Base-by-base conservation (phyloP, 768 basidiomycete genomes). In the Cystofilobasidium macerans region DNA sequence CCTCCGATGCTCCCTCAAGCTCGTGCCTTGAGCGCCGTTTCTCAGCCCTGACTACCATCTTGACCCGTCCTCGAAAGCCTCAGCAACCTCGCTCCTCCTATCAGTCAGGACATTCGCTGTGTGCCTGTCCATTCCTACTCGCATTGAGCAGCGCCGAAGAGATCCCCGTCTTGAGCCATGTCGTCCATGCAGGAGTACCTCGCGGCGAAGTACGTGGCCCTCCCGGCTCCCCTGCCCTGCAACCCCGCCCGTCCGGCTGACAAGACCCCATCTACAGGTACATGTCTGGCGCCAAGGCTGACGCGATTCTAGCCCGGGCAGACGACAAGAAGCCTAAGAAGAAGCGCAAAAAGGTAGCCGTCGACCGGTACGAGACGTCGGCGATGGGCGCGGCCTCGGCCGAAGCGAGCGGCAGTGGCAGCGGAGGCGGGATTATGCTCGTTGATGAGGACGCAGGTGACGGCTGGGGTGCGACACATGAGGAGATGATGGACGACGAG, bases 201-300 rank as follows among this genome's bases (percentile, higher is more conserved):
- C 6, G 67, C 67, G 22, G 61, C 67, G n/a, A 68, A 68, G 67
- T 68, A 30, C 20, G 61, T 35, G 26, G 22, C 11, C 22, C 28
- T 51, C 65, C 9, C 38, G 16, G 38, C 40, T 40, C 33, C 45
- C 22, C 6, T 3, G 28, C 32, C n/a, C 20, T 32, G n/a, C 14
- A 2, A 9, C 54, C 38, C 26, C 35, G n/a, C 5, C 24, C 18
- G 3, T 11, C 18, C 40, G 40, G 38, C 12, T 20, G 2, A 26
- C 26, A 45, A 2, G 38, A 36, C 26, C 18, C 35, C 28, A 30
- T 18, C 32, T 38, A 3, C 26, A 68, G 67, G 48, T 98, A 98
- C 79, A 94, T 97, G 92, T 85, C 91, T 7, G 94, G 94, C 0
- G 84, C 89, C 0, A 98, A 97, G 72, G 91, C 93, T 2, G 94